Percentiles rank a stretch among this genome's conserved stretches.
Conservation (phyloP, 148 eudicot genomes). For the Arbutus unedo region DNA sequence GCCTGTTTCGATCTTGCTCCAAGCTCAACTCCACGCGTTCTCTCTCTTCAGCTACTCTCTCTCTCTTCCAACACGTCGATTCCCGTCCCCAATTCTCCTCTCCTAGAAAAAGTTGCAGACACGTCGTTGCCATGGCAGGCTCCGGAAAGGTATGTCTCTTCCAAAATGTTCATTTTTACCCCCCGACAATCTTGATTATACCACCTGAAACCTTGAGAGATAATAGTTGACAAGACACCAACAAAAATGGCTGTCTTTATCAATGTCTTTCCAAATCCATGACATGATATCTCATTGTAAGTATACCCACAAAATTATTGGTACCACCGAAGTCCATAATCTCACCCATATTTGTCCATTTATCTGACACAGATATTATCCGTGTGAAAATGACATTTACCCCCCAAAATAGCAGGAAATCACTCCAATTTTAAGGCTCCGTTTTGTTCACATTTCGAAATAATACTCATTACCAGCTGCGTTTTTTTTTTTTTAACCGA, state of each 20-base stretch:
- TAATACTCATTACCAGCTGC: no score
- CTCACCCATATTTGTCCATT: no score
- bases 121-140: conserved; percentile 75
- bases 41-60: conserved; percentile 29
- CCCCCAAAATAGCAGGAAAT: no score
- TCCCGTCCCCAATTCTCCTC: conserved; percentile 64
- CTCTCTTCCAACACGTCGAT: conserved; percentile 50
- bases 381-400: neutral
- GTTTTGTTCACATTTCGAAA: no score
- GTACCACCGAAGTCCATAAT: no score
- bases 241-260: no score
- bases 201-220: no score
- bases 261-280: neutral
- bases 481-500: no score
- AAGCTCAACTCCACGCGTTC: conserved; percentile 45
- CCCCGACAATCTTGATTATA: no score
- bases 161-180: neutral
- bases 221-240: no score
- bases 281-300: neutral
- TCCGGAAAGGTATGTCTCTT: conserved; percentile 53
- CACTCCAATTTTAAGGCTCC: no score
- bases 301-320: no score
- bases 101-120: conserved; percentile 39
- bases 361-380: neutral
- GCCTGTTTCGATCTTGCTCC: conserved; percentile 44